Conservation (phyloP, 148 eudicot species). For the Rhododendron mucronatum region DNA sequence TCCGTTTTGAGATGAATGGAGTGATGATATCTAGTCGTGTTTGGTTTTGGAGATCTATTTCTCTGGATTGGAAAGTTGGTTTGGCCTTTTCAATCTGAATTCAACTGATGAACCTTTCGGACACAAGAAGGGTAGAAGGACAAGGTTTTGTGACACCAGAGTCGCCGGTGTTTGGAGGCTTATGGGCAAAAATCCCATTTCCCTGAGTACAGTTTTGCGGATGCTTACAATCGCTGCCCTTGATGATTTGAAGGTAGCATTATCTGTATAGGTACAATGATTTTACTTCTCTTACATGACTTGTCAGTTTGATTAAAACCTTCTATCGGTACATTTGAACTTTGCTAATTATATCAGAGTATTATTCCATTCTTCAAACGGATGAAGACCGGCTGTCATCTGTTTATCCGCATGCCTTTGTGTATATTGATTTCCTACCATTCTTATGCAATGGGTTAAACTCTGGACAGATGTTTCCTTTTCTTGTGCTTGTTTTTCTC, state of each 20-base stretch:
- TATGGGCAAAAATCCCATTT: not conserved
- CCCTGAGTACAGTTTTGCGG: slow-evolving; percentile 8
- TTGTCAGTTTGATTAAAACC: slow-evolving; percentile 4
- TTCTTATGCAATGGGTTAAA: not conserved
- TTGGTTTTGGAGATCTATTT: not conserved
- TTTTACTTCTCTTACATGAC: slow-evolving; percentile 4
- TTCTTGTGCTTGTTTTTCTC: not conserved
- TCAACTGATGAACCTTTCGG: not conserved
- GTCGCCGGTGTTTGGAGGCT: not conserved
- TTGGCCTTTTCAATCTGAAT: not conserved
- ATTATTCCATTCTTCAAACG: not conserved
- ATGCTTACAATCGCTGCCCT: not conserved
- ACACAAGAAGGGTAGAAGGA: not conserved
- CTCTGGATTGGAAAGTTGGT: not conserved
- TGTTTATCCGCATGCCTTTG: not conserved
- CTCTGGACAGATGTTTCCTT: not conserved
- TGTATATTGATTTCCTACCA: not conserved
- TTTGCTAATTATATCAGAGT: not conserved
- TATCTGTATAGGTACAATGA: slow-evolving; percentile 3
- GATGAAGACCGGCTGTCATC: not conserved
- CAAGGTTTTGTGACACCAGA: not conserved
- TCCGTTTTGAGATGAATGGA: slow-evolving; percentile 2
- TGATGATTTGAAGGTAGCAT: slow-evolving; percentile 3
- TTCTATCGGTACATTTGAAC: not conserved
- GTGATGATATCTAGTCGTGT: not conserved